A percentile compares a stretch with the other conserved stretches of the same genome.
Evolutionary conservation across 176 grass and related monocot genomes (phyloP).

Genomic region (Eremochloa ophiuroides): DNA sequence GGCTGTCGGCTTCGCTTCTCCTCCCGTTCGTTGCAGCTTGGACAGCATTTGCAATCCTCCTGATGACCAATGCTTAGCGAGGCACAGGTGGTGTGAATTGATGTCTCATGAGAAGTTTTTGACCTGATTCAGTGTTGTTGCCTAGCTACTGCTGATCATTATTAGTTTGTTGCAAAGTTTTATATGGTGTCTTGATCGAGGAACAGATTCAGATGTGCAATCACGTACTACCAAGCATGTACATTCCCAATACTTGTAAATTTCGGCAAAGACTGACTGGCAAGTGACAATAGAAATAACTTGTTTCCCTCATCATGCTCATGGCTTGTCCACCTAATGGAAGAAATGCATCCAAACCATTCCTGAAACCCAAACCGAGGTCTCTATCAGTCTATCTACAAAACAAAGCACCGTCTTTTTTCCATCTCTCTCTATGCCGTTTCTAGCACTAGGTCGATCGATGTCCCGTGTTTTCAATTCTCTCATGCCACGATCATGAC

Average conservation of each 20-base stretch:
- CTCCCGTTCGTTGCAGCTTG: constrained; percentile 8
- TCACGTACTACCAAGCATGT: not conserved
- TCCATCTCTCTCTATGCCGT: not conserved
- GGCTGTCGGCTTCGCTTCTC: constrained; percentile 19
- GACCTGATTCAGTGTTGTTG: not conserved
- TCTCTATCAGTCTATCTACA: constrained; percentile 1
- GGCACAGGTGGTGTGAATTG: not conserved
- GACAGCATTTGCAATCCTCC: constrained; percentile 13
- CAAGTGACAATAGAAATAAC: not conserved
- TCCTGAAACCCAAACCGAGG: not conserved
- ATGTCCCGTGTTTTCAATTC: no score
- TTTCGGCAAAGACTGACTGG: not conserved
- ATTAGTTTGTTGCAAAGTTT: not conserved
- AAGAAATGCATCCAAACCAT: not conserved
- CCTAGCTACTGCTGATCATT: not conserved
- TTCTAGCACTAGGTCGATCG: not conserved
- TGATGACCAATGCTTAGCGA: constrained; percentile 24
- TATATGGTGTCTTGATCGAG: not conserved
- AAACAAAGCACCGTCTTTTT: not conserved
- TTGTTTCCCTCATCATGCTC: not conserved
- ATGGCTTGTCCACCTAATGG: not conserved
- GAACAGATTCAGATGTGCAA: constrained; percentile 5
- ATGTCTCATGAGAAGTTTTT: constrained; percentile 15
- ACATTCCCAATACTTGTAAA: constrained; percentile 5
- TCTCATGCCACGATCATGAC: constrained; percentile 18